A percentile compares a stretch with the other conserved stretches of the same genome.
These are phyloP conservation scores for Boletus sp. DNA, from an alignment of 768 basidiomycete genomes.

Conservation along the genomic window DNA sequence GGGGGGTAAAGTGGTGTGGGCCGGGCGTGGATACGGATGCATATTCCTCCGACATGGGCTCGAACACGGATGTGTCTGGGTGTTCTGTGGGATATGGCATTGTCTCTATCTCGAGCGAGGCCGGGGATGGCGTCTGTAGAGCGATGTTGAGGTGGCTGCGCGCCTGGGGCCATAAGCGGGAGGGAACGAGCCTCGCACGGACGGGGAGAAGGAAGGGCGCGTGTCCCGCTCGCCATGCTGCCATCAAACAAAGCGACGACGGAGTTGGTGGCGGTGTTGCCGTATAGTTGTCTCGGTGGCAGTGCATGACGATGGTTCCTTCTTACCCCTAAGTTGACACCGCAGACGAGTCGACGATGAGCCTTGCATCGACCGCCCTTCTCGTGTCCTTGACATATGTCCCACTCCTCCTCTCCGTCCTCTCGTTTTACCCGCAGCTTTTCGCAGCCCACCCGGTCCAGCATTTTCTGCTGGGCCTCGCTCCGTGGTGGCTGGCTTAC, in stretches of 20 bases:
- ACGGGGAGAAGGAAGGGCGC: slow-evolving; percentile 11
- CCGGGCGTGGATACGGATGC: slow-evolving; percentile 6
- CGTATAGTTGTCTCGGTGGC: too few species aligned
- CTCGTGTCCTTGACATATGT: slow-evolving; percentile 11
- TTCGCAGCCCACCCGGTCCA: slow-evolving; percentile 6
- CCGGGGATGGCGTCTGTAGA: slow-evolving; percentile 32
- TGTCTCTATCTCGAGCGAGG: slow-evolving; percentile 34
- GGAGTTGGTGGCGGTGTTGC: too few species aligned
- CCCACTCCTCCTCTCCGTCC: slow-evolving; percentile 17
- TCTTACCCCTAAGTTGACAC: slow-evolving; percentile 1
- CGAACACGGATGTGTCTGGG: slow-evolving; percentile 37
- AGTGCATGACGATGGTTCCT: not conserved
- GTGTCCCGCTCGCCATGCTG: slow-evolving; percentile 21
- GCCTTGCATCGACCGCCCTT: slow-evolving; percentile 2
- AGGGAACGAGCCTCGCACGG: slow-evolving; percentile 12
- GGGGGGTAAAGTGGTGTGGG: slow-evolving; percentile 18
- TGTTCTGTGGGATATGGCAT: slow-evolving; percentile 33
- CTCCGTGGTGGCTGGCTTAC: slow-evolving; percentile 21
- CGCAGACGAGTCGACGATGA: slow-evolving; percentile 1
- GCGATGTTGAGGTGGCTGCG: slow-evolving; percentile 24
- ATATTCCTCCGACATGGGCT: slow-evolving; percentile 35
- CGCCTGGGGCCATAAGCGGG: slow-evolving; percentile 15
- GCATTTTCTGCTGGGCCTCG: slow-evolving; percentile 23
- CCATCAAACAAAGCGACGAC: too few species aligned
- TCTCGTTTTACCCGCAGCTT: slow-evolving; percentile 11